These are phyloP conservation scores for Abrus precatorius DNA, from an alignment of 306 rosid genomes.

Conservation along the genomic window DNA sequence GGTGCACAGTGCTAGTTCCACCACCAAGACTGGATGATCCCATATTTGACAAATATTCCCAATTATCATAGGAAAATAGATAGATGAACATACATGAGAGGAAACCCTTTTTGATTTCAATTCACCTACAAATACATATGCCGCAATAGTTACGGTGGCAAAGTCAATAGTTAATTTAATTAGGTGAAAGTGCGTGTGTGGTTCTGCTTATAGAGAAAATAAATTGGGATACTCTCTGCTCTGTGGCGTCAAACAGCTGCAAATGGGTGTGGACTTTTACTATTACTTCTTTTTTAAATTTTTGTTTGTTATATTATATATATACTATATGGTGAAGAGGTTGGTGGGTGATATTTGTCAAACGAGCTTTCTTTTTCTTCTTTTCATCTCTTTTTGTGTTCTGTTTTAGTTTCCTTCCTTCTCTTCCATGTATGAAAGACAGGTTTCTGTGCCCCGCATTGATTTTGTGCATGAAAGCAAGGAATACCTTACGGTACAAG, in stretches of 20 bases:
- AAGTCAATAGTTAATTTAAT: conserved; percentile 44
- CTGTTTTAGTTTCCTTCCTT: background rate
- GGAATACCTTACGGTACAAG: conserved; percentile 52
- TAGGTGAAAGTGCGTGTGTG: conserved; percentile 36
- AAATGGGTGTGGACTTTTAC: conserved; percentile 36
- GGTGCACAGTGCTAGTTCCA: conserved; percentile 30
- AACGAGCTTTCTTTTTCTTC: conserved; percentile 34
- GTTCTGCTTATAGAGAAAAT: conserved; percentile 7
- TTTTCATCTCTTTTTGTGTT: background rate
- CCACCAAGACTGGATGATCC: conserved; percentile 23
- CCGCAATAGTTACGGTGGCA: background rate
- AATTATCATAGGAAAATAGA: background rate
- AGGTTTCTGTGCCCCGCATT: conserved; percentile 25
- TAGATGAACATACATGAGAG: background rate
- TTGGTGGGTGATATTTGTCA: conserved; percentile 56
- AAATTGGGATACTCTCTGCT: conserved; percentile 5
- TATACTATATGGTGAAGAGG: conserved; percentile 37
- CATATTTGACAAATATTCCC: background rate
- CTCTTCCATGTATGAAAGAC: conserved; percentile 3
- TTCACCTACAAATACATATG: background rate
- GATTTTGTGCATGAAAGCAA: conserved; percentile 33
- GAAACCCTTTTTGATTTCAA: conserved; percentile 6
- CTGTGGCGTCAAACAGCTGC: conserved; percentile 41
- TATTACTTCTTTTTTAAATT: background rate
- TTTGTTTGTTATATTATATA: background rate